Evolutionary conservation across 768 basidiomycete genomes (phyloP), one percentile per base, ranked within the genome.

Genomic region (Pleurotus giganteus): DNA sequence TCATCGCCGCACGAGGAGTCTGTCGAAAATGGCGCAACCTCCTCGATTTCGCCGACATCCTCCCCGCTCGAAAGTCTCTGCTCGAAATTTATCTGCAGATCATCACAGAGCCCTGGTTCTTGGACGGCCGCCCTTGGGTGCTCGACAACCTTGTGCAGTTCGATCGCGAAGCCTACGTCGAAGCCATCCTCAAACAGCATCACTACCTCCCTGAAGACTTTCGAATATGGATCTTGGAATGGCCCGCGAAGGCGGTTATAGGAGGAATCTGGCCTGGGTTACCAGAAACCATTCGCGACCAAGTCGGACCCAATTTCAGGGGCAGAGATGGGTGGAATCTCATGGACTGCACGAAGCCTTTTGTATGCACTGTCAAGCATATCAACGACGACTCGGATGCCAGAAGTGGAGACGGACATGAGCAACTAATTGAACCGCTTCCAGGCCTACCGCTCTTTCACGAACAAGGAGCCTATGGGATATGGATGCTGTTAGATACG

Each of bases 201-300:
- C 47, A 12, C 19, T 50, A 50, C 47, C 27, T 50, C 1, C 47
- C 47, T 24, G 47, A 50, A 28, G 8, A 26, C 8, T 50, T 50
- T 28, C 39, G 51, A n/a, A 37, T 63, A 11, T 65, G 64, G 64
- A 54, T 67, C 1, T 58, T 61, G 27, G 66, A 67, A 50, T 65
- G 66, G 66, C 66, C 66, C 19, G 63, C 55, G 11, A 47, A 53
- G 13, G 63, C 61, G 23, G 58, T 56, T 9, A 59, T 64, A 9
- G 61, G 45, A 1, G 55, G 60, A 24, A 19, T 53, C 23, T 67
- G 64, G 63, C 66, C 66, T 3, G 63, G 57, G 23, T 54, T 64
- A 21, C 59, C 59, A 28, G 32, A 13, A 7, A 26, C 2, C 1
- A 47, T 27, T 17, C 24, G 15, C 17, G 3, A 50, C 19, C 15